A percentile compares a stretch with the other conserved stretches of the same genome.
These are phyloP conservation scores for Dictyostelium firmibasis DNA, from an alignment of 78 protist species.

Conservation along the genomic window DNA sequence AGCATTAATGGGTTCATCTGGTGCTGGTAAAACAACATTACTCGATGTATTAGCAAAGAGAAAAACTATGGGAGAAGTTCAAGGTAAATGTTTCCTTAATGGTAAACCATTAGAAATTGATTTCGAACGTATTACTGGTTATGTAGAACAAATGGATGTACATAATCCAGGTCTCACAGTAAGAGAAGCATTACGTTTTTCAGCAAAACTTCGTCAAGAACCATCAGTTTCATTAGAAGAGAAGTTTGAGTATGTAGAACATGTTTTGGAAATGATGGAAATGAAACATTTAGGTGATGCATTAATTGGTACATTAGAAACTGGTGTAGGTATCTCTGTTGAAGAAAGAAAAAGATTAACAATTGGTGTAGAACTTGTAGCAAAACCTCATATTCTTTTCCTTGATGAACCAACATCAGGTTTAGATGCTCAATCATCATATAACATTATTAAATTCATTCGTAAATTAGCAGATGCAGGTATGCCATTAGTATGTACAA, in stretches of 20 bases:
- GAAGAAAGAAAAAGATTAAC: conserved; percentile 80
- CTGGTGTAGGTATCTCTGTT: conserved; percentile 68
- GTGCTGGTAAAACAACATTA: conserved; percentile 90
- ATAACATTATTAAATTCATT: conserved; percentile 61
- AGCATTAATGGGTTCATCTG: conserved; percentile 83
- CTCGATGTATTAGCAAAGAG: conserved; percentile 89
- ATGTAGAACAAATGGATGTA: conserved; percentile 81
- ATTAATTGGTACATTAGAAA: conserved; percentile 70
- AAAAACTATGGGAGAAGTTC: conserved; percentile 81
- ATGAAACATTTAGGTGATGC: conserved; percentile 80
- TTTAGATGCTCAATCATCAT: conserved; percentile 79
- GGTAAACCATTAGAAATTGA: conserved; percentile 76
- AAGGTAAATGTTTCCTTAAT: conserved; percentile 81
- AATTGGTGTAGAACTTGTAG: conserved; percentile 79
- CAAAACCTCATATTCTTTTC: conserved; percentile 71
- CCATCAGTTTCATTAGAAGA: conserved; percentile 41
- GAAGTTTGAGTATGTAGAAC: conserved; percentile 42
- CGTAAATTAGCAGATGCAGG: conserved; percentile 77
- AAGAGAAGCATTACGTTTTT: conserved; percentile 60
- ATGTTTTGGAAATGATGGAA: conserved; percentile 77
- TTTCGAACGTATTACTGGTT: conserved; percentile 75
- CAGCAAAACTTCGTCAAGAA: conserved; percentile 65
- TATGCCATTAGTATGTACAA: conserved; percentile 77
- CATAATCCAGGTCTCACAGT: conserved; percentile 69
- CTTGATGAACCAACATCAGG: conserved; percentile 47